Evolutionary conservation across 192 early-diverging fungal genomes (phyloP), one percentile per base, ranked within the genome.

Genomic region (Spinellus fusiger): DNA sequence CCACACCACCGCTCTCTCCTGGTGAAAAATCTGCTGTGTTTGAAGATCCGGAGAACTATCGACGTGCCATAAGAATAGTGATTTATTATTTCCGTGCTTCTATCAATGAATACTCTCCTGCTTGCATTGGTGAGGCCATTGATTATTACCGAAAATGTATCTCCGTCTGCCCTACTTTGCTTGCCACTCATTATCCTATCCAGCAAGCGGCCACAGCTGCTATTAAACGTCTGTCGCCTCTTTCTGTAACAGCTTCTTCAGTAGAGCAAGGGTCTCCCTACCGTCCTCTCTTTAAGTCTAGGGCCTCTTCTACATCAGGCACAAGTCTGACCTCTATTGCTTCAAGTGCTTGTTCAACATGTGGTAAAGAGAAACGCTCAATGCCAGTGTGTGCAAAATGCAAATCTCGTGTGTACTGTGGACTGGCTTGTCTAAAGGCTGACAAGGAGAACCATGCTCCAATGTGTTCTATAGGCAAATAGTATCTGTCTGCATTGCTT

Each of bases 351-450:
- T 62, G 60, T 16, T 53, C 51, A 35, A 33, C 15, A 3, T 62
- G 60, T 28, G 49, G 49, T 52, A 35, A 26, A 37, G 49, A 62
- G n/a, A 53, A 62, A 20, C 3, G 15, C 13, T 25, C 26, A 2
- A 62, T 62, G 60, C 60, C 60, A 27, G 60, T 62, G 5, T 62
- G 60, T 53, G 60, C 60, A 0, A 62, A 53, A 35, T 62, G 60
- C 22, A 62, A 62, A 40, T 16, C 32, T 9, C 20, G n/a, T 6
- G 23, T 13, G n/a, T 62, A 62, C 10, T 62, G 60, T 20, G 35
- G 49, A 50, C 33, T 62, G 5, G 33, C 40, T 25, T 62, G 60
- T 53, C 34, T 62, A 33, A 62, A 62, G 22, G 46, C 60, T 26
- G 40, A 62, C 49, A 48, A 59, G 31, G 18, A 26, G 9, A 48